These are phyloP conservation scores for Termitomyces sp. DNA, from an alignment of 768 basidiomycete genomes.

Conservation along the genomic window DNA sequence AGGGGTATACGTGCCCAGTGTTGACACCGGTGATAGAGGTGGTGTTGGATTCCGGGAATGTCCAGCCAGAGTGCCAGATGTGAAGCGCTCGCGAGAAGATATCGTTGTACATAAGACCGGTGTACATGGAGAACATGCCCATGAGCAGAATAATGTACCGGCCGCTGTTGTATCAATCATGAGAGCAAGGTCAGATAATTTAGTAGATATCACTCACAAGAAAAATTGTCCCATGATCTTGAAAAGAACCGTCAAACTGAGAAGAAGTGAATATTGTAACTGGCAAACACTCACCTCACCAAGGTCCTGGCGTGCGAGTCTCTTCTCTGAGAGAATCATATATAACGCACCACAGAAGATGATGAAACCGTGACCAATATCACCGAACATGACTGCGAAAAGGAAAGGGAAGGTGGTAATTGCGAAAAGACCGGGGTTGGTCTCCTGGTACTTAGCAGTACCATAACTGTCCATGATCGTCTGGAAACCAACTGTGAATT, in stretches of 20 bases:
- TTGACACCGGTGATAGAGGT: conserved; percentile 45
- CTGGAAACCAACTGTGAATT: conserved; percentile 96
- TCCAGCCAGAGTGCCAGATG: conserved; percentile 88
- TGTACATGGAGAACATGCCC: conserved; percentile 97
- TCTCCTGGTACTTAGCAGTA: conserved; percentile 90
- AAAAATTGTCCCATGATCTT: conserved; percentile 89
- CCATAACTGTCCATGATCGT: conserved; percentile 98
- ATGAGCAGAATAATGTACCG: conserved; percentile 98
- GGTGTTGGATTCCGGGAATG: conserved; percentile 52
- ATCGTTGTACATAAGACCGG: conserved; percentile 98
- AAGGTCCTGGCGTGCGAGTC: conserved; percentile 67
- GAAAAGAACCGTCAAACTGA: neutral
- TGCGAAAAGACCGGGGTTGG: conserved; percentile 94
- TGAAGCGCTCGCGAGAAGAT: conserved; percentile 93
- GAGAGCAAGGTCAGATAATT: conserved; percentile 5
- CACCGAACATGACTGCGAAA: conserved; percentile 99
- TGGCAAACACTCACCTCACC: conserved; percentile 55
- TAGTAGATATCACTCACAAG: conserved; percentile 59
- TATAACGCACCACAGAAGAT: conserved; percentile 71
- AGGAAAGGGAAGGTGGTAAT: conserved; percentile 95
- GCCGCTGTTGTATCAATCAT: conserved; percentile 54
- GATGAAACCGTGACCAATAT: conserved; percentile 93
- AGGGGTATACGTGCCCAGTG: conserved; percentile 79
- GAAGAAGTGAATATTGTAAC: neutral
- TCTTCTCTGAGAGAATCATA: conserved; percentile 88